Evolutionary conservation across 441 rosid genomes (phyloP).

Genomic region (Aleurites moluccanus): DNA sequence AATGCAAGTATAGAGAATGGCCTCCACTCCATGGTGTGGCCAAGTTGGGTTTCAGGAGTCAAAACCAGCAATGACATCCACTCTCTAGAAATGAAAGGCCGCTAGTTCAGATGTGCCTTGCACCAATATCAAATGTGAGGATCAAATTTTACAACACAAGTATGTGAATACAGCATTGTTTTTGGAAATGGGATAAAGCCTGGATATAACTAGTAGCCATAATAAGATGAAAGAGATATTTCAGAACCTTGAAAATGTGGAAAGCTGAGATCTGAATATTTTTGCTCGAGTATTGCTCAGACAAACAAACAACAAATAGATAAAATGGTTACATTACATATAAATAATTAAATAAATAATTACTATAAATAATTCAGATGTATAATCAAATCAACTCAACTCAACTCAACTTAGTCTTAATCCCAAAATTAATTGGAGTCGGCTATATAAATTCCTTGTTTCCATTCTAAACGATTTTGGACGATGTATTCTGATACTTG

Average conservation of each 20-base stretch:
- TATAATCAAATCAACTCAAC: too few relatives aligned
- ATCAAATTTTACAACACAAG: not conserved
- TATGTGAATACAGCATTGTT: not conserved
- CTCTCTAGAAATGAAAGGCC: not conserved
- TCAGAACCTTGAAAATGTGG: slow-evolving; percentile 88
- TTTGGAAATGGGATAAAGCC: slow-evolving; percentile 2
- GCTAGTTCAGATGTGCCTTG: slow-evolving; percentile 1
- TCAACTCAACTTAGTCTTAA: too few relatives aligned
- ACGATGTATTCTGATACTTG: too few relatives aligned
- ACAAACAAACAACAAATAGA: slow-evolving; percentile 22
- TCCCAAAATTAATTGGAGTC: too few relatives aligned
- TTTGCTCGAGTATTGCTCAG: slow-evolving; percentile 87
- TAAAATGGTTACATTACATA: not conserved
- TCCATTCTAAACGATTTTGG: too few relatives aligned
- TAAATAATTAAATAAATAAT: too few relatives aligned
- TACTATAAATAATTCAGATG: too few relatives aligned
- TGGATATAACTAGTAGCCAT: slow-evolving; percentile 2
- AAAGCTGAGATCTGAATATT: slow-evolving; percentile 91
- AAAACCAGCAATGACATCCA: not conserved
- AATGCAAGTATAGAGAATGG: not conserved
- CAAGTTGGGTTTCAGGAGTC: not conserved
- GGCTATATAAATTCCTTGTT: too few relatives aligned
- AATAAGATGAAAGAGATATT: slow-evolving; percentile 14
- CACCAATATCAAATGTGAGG: not conserved
- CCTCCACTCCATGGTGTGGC: not conserved